Percentiles rank a stretch among this genome's conserved stretches.
Conservation (phyloP, 805 yeast genomes). For the Tetrapisispora pingtungensis region DNA sequence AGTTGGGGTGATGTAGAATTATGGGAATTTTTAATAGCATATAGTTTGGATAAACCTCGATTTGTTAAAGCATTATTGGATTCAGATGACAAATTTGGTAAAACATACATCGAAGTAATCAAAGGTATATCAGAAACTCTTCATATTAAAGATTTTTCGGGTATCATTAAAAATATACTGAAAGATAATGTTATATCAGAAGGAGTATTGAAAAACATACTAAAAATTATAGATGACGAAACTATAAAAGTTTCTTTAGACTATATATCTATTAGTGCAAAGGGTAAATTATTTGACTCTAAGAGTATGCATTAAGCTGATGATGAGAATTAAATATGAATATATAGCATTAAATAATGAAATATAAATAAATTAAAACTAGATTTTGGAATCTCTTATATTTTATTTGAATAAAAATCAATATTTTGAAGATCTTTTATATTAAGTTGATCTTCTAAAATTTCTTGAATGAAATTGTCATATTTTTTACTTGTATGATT, state of each 20-base stretch:
- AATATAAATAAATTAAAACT: no score
- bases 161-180: conserved; percentile 50
- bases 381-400: background rate
- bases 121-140: conserved; percentile 51
- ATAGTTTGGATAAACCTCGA: conserved; percentile 61
- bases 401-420: background rate
- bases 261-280: conserved; percentile 24
- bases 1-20: conserved; percentile 61
- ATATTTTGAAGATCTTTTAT: background rate
- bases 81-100: conserved; percentile 52
- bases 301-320: background rate
- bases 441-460: background rate
- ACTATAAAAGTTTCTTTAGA: conserved; percentile 31
- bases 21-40: conserved; percentile 67
- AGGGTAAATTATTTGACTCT: conserved; percentile 20
- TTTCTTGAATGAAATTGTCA: conserved; percentile 1
- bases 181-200: conserved; percentile 49
- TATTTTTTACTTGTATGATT: background rate
- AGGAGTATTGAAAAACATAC: conserved; percentile 45
- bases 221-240: conserved; percentile 45
- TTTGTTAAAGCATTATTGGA: conserved; percentile 69
- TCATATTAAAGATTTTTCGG: conserved; percentile 55
- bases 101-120: conserved; percentile 56
- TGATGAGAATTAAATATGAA: no score
- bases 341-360: no score